Base-by-base conservation (phyloP, 192 early-diverging fungal species). In the Anaeromyces robustus region DNA sequence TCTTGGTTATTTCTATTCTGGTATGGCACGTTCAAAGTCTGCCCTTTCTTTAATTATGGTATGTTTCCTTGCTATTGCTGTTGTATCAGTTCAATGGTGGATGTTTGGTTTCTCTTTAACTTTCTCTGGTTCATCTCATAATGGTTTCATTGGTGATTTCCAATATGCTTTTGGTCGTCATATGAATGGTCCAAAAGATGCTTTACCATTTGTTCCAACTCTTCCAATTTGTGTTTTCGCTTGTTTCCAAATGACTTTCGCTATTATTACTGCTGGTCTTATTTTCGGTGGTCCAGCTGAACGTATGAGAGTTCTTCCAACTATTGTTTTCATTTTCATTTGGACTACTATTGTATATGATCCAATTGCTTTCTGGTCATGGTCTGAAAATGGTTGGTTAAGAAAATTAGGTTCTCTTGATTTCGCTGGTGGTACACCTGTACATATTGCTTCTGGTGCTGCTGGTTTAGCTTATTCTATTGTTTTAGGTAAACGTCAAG, bases 361-460 rank as follows among this genome's bases (percentile, higher is more conserved):
- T 85, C 92, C 92, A n/a, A 92, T 94, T 79, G 96, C 96, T 19
- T 99, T 94, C 90, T 96, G 96, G 95, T 94, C 94, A 29, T 99
- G 95, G 95, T 90, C 90, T 22, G 79, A 87, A 32, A 92, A 92
- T 81, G 97, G 97, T 4, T 99, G 95, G 96, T 86, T 94, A 78
- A 87, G 85, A 77, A 91, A 90, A 37, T 87, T 95, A 87, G 95
- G 95, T 37, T 90, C 88, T 30, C 88, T 96, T 29, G 96, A 99
- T 87, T 99, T 95, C 81, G 96, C 97, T 22, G 97, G 97, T 77
- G 96, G 97, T 29, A 95, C 95, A n/a, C 95, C 96, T 29, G 96
- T 99, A 30, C 95, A 99, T 84, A 94, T 97, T 29, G 87, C 92
- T 2, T 95, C 94, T 30, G 97, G 97, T 29, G 94, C 93, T 82